Conservation (phyloP, 2,329 filamentous ascomycete genomes). For the Sporothrix brasiliensis region DNA sequence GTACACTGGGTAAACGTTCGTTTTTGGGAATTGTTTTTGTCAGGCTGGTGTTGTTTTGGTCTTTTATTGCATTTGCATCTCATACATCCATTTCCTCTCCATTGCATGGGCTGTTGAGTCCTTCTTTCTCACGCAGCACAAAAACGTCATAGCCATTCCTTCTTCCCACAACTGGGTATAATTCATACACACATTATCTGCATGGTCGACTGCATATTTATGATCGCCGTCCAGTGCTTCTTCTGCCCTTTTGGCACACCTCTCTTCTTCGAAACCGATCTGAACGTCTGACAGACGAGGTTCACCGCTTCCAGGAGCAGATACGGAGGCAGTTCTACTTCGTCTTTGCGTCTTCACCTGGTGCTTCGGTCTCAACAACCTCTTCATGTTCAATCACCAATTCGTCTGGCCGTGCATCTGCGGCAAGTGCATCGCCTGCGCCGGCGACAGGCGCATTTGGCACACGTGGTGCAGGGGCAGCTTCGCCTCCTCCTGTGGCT, state of each 20-base stretch:
- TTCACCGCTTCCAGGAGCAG: neutral
- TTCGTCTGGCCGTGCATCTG: neutral
- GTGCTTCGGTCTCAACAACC: neutral
- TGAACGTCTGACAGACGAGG: neutral
- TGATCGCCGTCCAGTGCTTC: neutral
- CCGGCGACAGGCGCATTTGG: neutral
- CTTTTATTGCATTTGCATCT: neutral
- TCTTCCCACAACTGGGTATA: slow-evolving; percentile 11
- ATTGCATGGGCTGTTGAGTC: neutral
- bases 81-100: neutral
- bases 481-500: neutral
- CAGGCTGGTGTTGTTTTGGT: neutral
- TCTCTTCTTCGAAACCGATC: neutral
- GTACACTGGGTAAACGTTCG: neutral
- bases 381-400: neutral
- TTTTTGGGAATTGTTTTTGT: neutral
- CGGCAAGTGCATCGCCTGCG: neutral
- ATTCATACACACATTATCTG: slow-evolving; percentile 12
- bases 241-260: neutral
- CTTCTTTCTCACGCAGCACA: neutral
- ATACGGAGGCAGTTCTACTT: neutral
- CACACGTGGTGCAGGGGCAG: neutral
- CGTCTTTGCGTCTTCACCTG: neutral
- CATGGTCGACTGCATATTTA: neutral
- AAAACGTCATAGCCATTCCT: slow-evolving; percentile 17